phyloP scores from a whole-genome alignment of 768 basidiomycete species.

The Leccinum incarnatum region DNA sequence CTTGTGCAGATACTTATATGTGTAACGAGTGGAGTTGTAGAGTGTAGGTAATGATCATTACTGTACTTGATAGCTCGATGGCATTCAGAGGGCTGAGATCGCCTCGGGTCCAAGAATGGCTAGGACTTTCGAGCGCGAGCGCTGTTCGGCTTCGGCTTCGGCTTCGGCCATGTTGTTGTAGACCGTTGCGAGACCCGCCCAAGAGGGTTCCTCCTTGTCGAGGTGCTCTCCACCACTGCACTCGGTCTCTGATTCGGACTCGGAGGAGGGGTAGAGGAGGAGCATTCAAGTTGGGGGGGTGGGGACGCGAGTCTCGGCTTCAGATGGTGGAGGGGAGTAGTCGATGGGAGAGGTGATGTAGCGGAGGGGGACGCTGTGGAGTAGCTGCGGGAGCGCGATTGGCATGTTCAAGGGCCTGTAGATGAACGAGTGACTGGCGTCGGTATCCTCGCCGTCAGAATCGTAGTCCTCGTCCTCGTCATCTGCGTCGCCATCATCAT shows the following conservation, averaged over 20 bases:
- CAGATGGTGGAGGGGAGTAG: neutral
- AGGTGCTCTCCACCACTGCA: neutral
- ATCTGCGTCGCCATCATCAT: neutral
- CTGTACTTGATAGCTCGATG: neutral
- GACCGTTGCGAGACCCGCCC: conserved; percentile 1
- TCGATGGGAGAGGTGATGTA: neutral
- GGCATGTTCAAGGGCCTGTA: neutral
- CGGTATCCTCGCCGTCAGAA: neutral
- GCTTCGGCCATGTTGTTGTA: neutral
- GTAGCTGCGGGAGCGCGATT: conserved; percentile 8
- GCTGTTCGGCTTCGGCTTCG: neutral
- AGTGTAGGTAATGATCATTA: neutral
- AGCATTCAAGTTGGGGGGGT: neutral
- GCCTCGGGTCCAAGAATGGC: conserved; percentile 6
- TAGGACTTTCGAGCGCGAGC: conserved; percentile 11
- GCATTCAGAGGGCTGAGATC: neutral
- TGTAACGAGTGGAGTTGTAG: neutral
- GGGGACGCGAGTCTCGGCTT: neutral
- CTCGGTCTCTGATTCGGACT: neutral
- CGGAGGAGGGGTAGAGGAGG: neutral
- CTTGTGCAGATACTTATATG: neutral
- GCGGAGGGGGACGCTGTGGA: neutral
- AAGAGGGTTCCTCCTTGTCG: neutral
- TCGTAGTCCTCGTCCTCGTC: neutral
- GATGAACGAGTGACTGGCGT: neutral